Base-by-base conservation (phyloP, 2,329 filamentous ascomycete species). In the Fusarium pseudonygamai region DNA sequence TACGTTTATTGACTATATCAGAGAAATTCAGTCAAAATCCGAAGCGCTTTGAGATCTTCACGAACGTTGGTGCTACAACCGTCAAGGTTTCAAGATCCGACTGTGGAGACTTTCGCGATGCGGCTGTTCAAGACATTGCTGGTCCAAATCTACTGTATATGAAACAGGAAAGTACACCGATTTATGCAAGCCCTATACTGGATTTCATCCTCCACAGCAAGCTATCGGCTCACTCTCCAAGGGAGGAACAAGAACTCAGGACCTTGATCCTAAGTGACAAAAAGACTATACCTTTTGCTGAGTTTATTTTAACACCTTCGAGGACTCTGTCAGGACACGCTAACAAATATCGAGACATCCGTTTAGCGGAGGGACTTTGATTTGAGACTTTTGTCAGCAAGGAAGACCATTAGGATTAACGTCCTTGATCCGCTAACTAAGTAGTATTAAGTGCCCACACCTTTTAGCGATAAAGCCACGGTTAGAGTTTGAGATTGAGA, bases 401-500 rank as follows among this genome's bases (percentile, higher is more conserved):
- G 32, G 42, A 55, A 50, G 65, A 37, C 46, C 30, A 60, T 58
- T 45, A 43, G 66, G 59, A 67, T 49, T 57, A 28, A 56, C 40
- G 56, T 40, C 56, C 56, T 45, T 53, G 64, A 56, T 66, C 59
- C 64, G 45, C 57, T 71, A 74, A 37, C 36, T 37, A 28, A 6
- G 6, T 28, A 28, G 28, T 28, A 37, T 18, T 37, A 37, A 37
- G 71, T 62, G 55, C 50, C 67, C 50, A 70, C 67, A 40, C 28
- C 58, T 28, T 28, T 55, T 39, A 64, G 43, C 61, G 62, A 74
- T 61, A 60, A 63, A 74, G 71, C 55, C 52, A 58, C 56, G 53
- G 60, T 74, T 74, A 62, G 52, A 64, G 61, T 74, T 74, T 60
- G 40, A 57, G 57, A 60, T 68, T 45, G 65, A 70, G 60, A 62